Base-by-base conservation (phyloP, 257 asterid genomes). In the Anisodus tanguticus region DNA sequence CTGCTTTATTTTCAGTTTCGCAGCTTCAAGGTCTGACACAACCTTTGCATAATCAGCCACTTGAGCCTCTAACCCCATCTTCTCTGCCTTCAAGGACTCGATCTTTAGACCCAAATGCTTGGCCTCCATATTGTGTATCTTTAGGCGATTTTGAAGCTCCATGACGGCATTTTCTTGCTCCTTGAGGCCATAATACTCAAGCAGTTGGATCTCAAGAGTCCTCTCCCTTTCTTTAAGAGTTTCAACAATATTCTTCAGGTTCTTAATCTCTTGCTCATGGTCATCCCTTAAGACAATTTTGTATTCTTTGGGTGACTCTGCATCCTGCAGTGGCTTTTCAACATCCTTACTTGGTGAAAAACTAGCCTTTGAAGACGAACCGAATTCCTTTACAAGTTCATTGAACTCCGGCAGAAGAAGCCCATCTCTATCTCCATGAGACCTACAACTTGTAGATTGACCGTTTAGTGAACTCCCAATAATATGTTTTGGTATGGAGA, bases 171-270 rank as follows among this genome's bases (percentile, higher is more conserved):
- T 89, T 88, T 93, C 94, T 86, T 95, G 98, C 92, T 93, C 99
- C 87, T 92, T 89, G 72, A 91, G 94, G 55, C 98, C 98, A 82
- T 95, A 93, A 84, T 90, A 95, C 92, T 93, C 97, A 22, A 97
- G 93, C 88, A 97, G 71, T 81, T 92, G 95, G 68, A 60, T 87
- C 87, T 97, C 98, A 43, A 91, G 90, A 55, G 70, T 76, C 85
- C 86, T 88, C 92, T 93, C 97, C 85, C 95, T 90, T 85, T 95
- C 97, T 84, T 86, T 90, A 41, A 93, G 95, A 82, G 84, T 79
- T 84, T 86, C 79, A 85, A 93, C 94, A 93, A 85, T 86, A 80
- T 54, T 86, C 54, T 92, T 83, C 15, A 93, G 93, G 84, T 49
- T 89, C 86, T 85, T 89, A 58, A 95, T 89, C 85, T 92, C 98